Evolutionary conservation across 1,284 basidiomycete genomes (phyloP), one percentile per base, ranked within the genome.

Genomic region (Megacollybia platyphylla): DNA sequence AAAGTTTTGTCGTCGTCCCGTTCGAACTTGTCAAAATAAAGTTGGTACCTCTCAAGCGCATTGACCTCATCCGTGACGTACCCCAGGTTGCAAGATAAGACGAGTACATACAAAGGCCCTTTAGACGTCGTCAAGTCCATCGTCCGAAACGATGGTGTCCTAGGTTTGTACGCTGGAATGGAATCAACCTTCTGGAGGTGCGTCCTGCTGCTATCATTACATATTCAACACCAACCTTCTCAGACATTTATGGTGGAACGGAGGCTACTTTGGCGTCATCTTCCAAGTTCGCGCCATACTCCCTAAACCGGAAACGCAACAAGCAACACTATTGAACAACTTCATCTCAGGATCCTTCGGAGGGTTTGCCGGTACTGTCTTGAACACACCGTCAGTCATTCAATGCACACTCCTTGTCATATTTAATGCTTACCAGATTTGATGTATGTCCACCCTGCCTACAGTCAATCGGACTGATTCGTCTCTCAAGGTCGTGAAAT

Each of bases 1-100:
- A 98, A 70, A 88, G 84, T 51, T 79, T 96, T 53, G 83, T 90
- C 18, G 84, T 88, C 11, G 92, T 96, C 2, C 93, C 93, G 0
- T 97, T 97, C 53, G 93, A 98, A 63, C 78, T 97, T 17, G 93
- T 97, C 53, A 97, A 98, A 65, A 96, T 97, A 62, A 83, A 79
- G 81, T 83, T 46, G 35, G 60, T 51, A 13, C 1, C 27, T 35
- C 42, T 20, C 13, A 36, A 39, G 27, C 7, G 18, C 17, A 38
- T 31, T 35, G 26, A 46, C 38, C 40, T 26, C 13, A 31, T 34
- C 8, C 40, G 7, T 11, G 2, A 15, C 37, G 18, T 40, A 10
- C 37, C 39, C 7, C 40, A 86, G 89, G 54, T 64, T 97, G 44
- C 94, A 97, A 66, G 91, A 94, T 63, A 93, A 94, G 63, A 69